These are phyloP conservation scores for Aspergillus hiratsukae DNA, from an alignment of 2,329 filamentous ascomycete species.

Conservation along the genomic window DNA sequence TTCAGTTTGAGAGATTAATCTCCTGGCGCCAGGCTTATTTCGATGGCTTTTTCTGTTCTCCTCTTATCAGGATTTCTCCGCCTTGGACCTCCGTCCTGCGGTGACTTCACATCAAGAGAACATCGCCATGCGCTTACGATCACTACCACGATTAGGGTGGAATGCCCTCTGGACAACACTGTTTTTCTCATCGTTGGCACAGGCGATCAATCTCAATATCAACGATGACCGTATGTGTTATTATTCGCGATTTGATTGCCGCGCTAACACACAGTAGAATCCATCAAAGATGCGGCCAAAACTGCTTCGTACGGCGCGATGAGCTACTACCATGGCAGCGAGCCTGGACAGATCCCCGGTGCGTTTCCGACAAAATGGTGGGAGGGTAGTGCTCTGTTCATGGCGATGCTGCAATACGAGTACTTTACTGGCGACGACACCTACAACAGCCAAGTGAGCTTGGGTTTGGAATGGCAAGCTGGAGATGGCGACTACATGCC, in stretches of 20 bases:
- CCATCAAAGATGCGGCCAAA: constrained; percentile 42
- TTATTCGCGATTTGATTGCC: not conserved
- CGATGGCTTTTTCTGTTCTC: not conserved
- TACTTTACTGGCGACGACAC: constrained; percentile 60
- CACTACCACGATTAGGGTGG: not conserved
- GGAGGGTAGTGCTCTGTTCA: constrained; percentile 67
- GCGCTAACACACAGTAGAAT: constrained; percentile 24
- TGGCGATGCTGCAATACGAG: constrained; percentile 66
- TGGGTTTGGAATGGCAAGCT: constrained; percentile 30
- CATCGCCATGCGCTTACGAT: not conserved
- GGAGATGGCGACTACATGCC: constrained; percentile 37
- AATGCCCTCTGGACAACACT: constrained; percentile 3
- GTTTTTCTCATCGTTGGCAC: constrained; percentile 2
- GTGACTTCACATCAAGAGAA: not conserved
- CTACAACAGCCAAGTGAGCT: constrained; percentile 57
- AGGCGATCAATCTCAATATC: constrained; percentile 25
- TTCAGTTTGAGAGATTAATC: not conserved
- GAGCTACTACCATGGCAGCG: constrained; percentile 50
- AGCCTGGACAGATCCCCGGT: constrained; percentile 48
- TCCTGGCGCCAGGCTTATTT: not conserved
- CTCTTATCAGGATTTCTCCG: not conserved
- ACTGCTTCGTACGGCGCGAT: constrained; percentile 48
- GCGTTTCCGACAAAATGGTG: constrained; percentile 70
- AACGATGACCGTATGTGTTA: constrained; percentile 21
- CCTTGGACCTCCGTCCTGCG: not conserved